Base-by-base conservation (phyloP, 2,329 filamentous ascomycete genomes). In the Bertia moriformis region DNA sequence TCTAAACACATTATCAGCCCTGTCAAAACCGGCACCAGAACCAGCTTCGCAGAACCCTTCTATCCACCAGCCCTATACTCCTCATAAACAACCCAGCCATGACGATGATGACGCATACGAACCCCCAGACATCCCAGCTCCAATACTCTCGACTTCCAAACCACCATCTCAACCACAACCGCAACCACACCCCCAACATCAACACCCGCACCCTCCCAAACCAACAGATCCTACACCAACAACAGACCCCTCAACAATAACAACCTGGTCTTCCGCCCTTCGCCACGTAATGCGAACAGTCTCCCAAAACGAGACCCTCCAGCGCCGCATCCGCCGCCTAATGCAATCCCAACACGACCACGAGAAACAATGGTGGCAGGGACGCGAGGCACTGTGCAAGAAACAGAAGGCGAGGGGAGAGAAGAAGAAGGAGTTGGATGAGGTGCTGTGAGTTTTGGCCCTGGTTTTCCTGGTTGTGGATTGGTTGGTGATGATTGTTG, bases 401-500 rank as follows among this genome's bases (percentile, higher is more conserved):
- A 35, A 35, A 15, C 32, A 35, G 32, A 10, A 12, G 10, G 10
- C 32, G 12, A 10, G 32, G 17, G 32, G 12, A 12, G 32, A 35
- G 10, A 35, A 35, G 32, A 10, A 35, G 32, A 35, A 35, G 15
- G 32, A 35, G 32, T 15, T 35, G 32, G 15, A 35, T 35, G 32
- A 13, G 17, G 10, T 10, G 7, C 15, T 35, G 32, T 35, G 15
- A 10, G 32, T 35, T 7, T 14, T 35, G n/a, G n/a, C n/a, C n/a
- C n/a, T n/a, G n/a, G n/a, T n/a, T n/a, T n/a, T n/a, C n/a, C n/a
- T n/a, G n/a, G n/a, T n/a, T n/a, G n/a, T n/a, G n/a, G n/a, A n/a
- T n/a, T n/a, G n/a, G n/a, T n/a, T n/a, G n/a, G n/a, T n/a, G n/a
- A n/a, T n/a, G n/a, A n/a, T n/a, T n/a, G n/a, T n/a, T n/a, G n/a